These are phyloP conservation scores for Psidium friedrichsthalianum DNA, from an alignment of 345 rosid species.

Conservation along the genomic window DNA sequence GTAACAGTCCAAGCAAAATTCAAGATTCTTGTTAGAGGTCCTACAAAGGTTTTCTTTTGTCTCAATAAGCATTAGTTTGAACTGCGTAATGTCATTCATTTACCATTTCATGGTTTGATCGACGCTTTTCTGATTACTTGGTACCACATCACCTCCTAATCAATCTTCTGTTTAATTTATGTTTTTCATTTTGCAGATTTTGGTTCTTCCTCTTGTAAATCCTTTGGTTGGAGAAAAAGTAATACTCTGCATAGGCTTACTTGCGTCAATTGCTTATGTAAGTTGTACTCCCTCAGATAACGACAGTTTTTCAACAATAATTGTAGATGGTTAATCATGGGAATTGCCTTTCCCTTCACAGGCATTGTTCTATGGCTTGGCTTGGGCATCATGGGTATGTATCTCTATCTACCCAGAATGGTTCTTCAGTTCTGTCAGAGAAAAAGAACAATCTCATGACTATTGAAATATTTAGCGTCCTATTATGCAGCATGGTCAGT, in stretches of 20 bases:
- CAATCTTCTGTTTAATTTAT: not conserved
- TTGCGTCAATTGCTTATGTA: slow-evolving; percentile 46
- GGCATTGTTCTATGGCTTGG: slow-evolving; percentile 42
- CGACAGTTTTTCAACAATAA: not conserved
- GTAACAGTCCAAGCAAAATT: not conserved
- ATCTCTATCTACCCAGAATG: not conserved
- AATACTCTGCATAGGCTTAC: slow-evolving; percentile 28
- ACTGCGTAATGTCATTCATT: not conserved
- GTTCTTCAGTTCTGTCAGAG: not conserved
- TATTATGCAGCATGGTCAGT: not conserved
- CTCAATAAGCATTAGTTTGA: not conserved
- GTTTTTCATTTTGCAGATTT: slow-evolving; percentile 10
- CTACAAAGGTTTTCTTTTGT: not conserved
- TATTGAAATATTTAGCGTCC: not conserved
- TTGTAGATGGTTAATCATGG: not conserved
- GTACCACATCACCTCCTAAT: not conserved
- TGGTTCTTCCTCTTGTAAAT: slow-evolving; percentile 39
- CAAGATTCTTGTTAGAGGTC: not conserved
- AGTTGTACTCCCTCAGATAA: slow-evolving; percentile 3
- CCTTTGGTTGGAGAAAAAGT: slow-evolving; percentile 38
- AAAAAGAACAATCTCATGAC: not conserved
- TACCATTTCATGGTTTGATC: not conserved
- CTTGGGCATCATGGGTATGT: slow-evolving; percentile 55
- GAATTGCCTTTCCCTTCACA: slow-evolving; percentile 6
- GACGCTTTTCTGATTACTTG: not conserved